These are phyloP conservation scores for Primulina huaijiensis DNA, from an alignment of 257 asterid genomes.

Conservation along the genomic window DNA sequence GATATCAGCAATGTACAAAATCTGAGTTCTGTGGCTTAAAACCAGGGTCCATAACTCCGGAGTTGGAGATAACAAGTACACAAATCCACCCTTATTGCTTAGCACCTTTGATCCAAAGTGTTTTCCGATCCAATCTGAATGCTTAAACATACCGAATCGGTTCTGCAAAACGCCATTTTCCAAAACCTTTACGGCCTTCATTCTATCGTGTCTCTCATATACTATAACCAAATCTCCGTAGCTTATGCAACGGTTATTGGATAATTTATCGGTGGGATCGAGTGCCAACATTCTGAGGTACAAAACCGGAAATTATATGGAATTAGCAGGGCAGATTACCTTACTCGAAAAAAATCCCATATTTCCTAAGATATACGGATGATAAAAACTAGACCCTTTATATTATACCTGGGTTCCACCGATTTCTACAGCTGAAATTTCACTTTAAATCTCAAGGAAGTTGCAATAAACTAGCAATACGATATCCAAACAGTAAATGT, in stretches of 20 bases:
- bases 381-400: too few relatives aligned
- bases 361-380: background rate
- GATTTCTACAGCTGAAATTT: background rate
- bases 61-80: conserved; percentile 87
- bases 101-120: conserved; percentile 83
- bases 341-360: background rate
- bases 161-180: conserved; percentile 66
- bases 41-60: conserved; percentile 96
- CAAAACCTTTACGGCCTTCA: conserved; percentile 75
- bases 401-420: too few relatives aligned
- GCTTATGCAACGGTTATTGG: conserved; percentile 54
- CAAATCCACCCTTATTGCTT: conserved; percentile 73
- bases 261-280: conserved; percentile 44
- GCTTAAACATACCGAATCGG: conserved; percentile 85
- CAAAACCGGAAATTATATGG: background rate
- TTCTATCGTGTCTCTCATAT: conserved; percentile 68
- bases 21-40: conserved; percentile 95
- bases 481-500: background rate
- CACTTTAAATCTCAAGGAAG: too few relatives aligned
- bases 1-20: conserved; percentile 87
- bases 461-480: background rate
- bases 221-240: conserved; percentile 82
- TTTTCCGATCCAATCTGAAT: conserved; percentile 88
- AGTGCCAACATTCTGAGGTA: conserved; percentile 42
- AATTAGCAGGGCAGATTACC: background rate